phyloP scores from a whole-genome alignment of 768 basidiomycete genomes.

The Termitomyces sp. region DNA sequence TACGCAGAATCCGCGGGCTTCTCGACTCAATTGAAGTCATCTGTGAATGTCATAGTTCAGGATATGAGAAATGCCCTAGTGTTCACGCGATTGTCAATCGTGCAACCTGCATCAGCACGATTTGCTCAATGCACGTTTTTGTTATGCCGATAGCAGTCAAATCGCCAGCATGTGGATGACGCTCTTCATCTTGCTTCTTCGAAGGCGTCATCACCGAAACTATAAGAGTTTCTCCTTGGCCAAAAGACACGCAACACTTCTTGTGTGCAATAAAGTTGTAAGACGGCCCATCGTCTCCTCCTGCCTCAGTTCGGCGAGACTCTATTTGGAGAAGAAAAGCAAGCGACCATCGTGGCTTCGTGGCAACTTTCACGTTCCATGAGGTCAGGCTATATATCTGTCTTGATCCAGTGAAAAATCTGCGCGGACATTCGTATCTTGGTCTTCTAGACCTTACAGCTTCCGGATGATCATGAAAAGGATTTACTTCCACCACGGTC shows the following conservation, averaged over 20 bases:
- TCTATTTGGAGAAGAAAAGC: background rate
- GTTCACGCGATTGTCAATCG: background rate
- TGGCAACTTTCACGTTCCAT: background rate
- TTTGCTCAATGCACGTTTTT: background rate
- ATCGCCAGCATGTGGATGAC: background rate
- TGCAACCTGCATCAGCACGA: background rate
- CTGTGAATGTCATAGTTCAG: too few species aligned
- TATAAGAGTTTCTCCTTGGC: background rate
- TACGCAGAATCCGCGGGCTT: background rate
- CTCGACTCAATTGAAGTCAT: background rate
- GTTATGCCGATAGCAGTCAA: background rate
- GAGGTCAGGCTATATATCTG: background rate
- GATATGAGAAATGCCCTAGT: background rate
- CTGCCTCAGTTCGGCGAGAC: background rate
- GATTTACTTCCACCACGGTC: background rate
- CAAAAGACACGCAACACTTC: background rate
- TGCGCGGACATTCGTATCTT: background rate
- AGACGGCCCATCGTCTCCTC: background rate
- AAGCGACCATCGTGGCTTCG: background rate
- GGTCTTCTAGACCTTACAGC: background rate
- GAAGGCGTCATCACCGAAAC: background rate
- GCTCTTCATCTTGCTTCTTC: background rate
- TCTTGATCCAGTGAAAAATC: background rate
- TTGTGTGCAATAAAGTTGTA: background rate
- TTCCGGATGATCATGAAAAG: background rate